Evolutionary conservation across 1,139 yeast genomes (phyloP).

Genomic region (Yamadazyma aaseri): DNA sequence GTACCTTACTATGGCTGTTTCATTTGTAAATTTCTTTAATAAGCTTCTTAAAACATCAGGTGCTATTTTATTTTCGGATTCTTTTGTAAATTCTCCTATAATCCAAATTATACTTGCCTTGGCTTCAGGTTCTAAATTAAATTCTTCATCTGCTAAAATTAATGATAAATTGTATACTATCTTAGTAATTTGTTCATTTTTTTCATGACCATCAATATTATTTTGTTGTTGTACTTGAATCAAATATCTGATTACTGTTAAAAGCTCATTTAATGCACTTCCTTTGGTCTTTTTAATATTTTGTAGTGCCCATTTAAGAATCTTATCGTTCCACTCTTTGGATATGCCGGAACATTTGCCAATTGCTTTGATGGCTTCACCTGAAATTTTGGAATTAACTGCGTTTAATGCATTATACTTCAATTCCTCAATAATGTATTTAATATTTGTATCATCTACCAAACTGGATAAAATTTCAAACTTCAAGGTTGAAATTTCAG

Average conservation of each 20-base stretch:
- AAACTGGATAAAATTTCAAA: slow-evolving; percentile 62
- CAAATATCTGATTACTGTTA: slow-evolving; percentile 68
- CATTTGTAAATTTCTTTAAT: slow-evolving; percentile 55
- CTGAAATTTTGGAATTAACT: slow-evolving; percentile 33
- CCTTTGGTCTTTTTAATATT: slow-evolving; percentile 31
- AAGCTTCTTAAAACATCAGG: slow-evolving; percentile 74
- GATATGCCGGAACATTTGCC: slow-evolving; percentile 50
- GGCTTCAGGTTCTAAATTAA: slow-evolving; percentile 50
- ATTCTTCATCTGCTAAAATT: slow-evolving; percentile 23
- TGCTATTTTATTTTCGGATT: slow-evolving; percentile 48
- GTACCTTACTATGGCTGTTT: slow-evolving; percentile 59
- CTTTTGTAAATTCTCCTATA: slow-evolving; percentile 71
- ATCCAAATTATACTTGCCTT: slow-evolving; percentile 88
- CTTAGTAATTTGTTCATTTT: slow-evolving; percentile 30
- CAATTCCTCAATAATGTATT: slow-evolving; percentile 60
- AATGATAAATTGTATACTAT: slow-evolving; percentile 40
- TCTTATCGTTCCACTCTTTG: slow-evolving; percentile 32
- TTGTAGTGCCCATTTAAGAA: slow-evolving; percentile 43
- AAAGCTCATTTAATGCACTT: slow-evolving; percentile 52
- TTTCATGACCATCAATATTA: slow-evolving; percentile 7
- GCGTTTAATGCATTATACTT: slow-evolving; percentile 59
- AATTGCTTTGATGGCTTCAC: slow-evolving; percentile 58
- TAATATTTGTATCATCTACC: slow-evolving; percentile 52
- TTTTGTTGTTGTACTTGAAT: slow-evolving; percentile 53
- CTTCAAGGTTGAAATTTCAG: slow-evolving; percentile 50